phyloP scores from a whole-genome alignment of 176 grass and related monocot genomes.

The Triticum monococcum region DNA sequence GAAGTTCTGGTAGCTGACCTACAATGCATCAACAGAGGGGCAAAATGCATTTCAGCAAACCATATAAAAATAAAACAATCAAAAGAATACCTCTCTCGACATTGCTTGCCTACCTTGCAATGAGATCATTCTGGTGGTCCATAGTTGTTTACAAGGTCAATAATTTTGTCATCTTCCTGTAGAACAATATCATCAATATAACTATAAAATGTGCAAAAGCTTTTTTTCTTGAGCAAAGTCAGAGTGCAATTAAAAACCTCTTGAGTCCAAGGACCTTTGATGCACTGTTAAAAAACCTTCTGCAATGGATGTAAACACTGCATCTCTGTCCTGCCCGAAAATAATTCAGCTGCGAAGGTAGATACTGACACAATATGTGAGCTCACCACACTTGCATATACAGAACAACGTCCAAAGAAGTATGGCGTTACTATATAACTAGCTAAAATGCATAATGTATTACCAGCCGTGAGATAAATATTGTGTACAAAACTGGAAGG shows the following conservation, averaged over 20 bases:
- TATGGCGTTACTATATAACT: not conserved
- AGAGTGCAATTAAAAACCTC: conserved; percentile 61
- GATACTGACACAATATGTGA: conserved; percentile 26
- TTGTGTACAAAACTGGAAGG: no score
- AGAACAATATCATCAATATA: not conserved
- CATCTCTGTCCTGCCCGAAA: conserved; percentile 75
- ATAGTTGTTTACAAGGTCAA: conserved; percentile 80
- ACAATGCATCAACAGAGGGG: no score
- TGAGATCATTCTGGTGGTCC: conserved; percentile 97
- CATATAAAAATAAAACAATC: not conserved
- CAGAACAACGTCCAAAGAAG: not conserved
- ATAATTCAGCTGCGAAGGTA: conserved; percentile 4
- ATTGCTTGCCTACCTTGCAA: conserved; percentile 77
- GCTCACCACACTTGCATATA: not conserved
- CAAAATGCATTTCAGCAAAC: not conserved
- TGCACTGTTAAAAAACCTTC: conserved; percentile 85
- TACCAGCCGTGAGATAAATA: no score
- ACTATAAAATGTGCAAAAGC: conserved; percentile 7
- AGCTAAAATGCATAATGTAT: not conserved
- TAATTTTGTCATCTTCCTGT: conserved; percentile 91
- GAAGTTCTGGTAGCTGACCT: no score
- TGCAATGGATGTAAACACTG: conserved; percentile 98
- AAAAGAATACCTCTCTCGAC: conserved; percentile 74
- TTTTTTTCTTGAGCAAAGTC: conserved; percentile 16
- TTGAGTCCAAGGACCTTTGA: conserved; percentile 92